Conservation (phyloP, 1,139 yeast species). For the Lodderomyces elongisporus region DNA sequence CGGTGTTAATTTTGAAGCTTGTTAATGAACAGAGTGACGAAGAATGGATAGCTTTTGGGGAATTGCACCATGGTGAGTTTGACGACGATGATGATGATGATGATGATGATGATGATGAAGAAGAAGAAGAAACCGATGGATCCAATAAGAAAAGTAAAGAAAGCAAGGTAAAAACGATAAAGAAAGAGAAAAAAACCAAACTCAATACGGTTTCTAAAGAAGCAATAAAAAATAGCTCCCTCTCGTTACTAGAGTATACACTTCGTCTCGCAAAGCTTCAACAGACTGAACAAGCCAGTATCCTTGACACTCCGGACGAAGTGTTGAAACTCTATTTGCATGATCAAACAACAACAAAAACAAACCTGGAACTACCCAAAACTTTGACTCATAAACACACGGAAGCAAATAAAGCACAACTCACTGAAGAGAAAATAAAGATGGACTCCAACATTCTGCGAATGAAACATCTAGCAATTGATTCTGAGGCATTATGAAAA, state of each 20-base stretch:
- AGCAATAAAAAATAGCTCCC: conserved; percentile 20
- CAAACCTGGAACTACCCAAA: conserved; percentile 22
- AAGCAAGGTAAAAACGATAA: no score
- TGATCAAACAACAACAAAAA: conserved; percentile 49
- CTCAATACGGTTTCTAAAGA: conserved; percentile 10
- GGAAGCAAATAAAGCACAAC: conserved; percentile 12
- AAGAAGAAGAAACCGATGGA: conserved; percentile 10
- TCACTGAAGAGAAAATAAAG: conserved; percentile 19
- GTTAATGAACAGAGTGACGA: conserved; percentile 23
- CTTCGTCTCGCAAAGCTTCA: conserved; percentile 61
- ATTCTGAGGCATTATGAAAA: conserved; percentile 1
- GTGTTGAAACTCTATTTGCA: conserved; percentile 57
- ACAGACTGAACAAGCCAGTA: conserved; percentile 51
- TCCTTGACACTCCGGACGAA: conserved; percentile 61
- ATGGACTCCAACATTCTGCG: conserved; percentile 34
- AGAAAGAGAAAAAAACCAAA: conserved; percentile 15
- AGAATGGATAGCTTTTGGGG: conserved; percentile 56
- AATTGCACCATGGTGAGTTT: conserved; percentile 26
- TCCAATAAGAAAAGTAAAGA: no score
- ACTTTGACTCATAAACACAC: conserved; percentile 15
- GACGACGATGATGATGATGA: conserved; percentile 21
- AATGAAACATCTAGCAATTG: conserved; percentile 27
- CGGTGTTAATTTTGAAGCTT: conserved; percentile 60
- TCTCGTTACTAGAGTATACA: conserved; percentile 63
- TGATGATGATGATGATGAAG: conserved; percentile 25